Evolutionary conservation across 805 yeast species (phyloP).

Genomic region (Candida hungchunana): DNA sequence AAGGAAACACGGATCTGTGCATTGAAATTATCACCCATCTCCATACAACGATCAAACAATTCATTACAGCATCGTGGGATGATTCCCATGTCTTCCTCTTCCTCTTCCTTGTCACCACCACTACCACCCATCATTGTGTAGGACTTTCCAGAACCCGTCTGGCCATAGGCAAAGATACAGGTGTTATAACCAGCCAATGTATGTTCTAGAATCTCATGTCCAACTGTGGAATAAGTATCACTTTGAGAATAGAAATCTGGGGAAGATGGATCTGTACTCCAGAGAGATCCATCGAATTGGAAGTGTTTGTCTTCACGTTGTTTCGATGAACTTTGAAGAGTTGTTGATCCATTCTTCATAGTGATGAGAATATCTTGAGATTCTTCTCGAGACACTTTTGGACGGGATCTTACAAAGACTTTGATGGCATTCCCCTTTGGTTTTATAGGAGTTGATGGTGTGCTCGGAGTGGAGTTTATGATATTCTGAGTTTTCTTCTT

Average conservation of each 20-base stretch:
- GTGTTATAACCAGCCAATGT: slow-evolving; percentile 68
- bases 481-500: no score
- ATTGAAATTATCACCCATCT: slow-evolving; percentile 31
- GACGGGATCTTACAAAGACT: slow-evolving; percentile 52
- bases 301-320: slow-evolving; percentile 32
- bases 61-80: slow-evolving; percentile 58
- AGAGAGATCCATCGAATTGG: slow-evolving; percentile 48
- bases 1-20: slow-evolving; percentile 52
- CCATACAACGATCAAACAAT: slow-evolving; percentile 40
- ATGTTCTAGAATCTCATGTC: slow-evolving; percentile 56
- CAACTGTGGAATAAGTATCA: slow-evolving; percentile 48
- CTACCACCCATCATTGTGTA: slow-evolving; percentile 77
- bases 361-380: slow-evolving; percentile 11
- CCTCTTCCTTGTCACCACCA: no score
- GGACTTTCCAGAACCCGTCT: slow-evolving; percentile 82
- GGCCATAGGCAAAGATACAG: slow-evolving; percentile 76
- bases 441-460: no score
- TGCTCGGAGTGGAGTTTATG: no score
- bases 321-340: slow-evolving; percentile 14
- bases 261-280: slow-evolving; percentile 36
- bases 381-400: slow-evolving; percentile 27
- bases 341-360: slow-evolving; percentile 15
- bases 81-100: slow-evolving; percentile 57
- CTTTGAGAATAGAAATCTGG: slow-evolving; percentile 42
- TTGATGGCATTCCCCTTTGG: no score